Evolutionary conservation across 306 rosid species (phyloP).

Genomic region (Benincasa hispida): DNA sequence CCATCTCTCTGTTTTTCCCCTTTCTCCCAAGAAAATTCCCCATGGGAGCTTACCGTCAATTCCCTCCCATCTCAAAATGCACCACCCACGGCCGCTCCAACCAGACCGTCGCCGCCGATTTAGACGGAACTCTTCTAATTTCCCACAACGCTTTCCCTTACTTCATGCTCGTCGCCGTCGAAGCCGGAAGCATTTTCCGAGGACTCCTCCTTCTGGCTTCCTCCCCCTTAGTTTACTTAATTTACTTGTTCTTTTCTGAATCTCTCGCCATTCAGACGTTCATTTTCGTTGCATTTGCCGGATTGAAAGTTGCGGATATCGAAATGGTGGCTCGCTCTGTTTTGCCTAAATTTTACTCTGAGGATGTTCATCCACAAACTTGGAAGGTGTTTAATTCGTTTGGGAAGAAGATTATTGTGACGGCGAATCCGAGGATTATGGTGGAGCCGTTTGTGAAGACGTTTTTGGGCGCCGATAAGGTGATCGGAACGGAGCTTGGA

Average conservation of each 20-base stretch:
- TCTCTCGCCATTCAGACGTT: constrained; percentile 42
- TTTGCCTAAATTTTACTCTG: constrained; percentile 64
- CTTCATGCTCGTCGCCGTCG: constrained; percentile 81
- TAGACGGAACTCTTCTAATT: constrained; percentile 71
- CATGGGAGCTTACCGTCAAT: constrained; percentile 46
- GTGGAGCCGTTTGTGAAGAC: constrained; percentile 68
- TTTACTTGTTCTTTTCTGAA: constrained; percentile 54
- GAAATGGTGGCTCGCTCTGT: constrained; percentile 65
- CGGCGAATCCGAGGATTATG: constrained; percentile 75
- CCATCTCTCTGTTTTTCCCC: background rate
- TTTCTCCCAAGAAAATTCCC: background rate
- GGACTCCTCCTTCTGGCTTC: constrained; percentile 41
- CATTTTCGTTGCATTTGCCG: constrained; percentile 49
- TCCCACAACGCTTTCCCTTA: constrained; percentile 71
- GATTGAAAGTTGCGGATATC: constrained; percentile 45
- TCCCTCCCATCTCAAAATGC: constrained; percentile 55
- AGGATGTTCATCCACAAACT: constrained; percentile 55
- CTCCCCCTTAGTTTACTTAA: constrained; percentile 52
- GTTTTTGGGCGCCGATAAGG: constrained; percentile 65
- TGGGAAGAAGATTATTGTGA: constrained; percentile 54
- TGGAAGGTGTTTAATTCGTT: constrained; percentile 82
- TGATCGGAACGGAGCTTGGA: constrained; percentile 61
- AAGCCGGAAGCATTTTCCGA: constrained; percentile 69
- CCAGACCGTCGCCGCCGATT: constrained; percentile 71
- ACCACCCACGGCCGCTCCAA: constrained; percentile 38